Evolutionary conservation across 1,284 basidiomycete genomes (phyloP).

Genomic region (Ustilago lituana): DNA sequence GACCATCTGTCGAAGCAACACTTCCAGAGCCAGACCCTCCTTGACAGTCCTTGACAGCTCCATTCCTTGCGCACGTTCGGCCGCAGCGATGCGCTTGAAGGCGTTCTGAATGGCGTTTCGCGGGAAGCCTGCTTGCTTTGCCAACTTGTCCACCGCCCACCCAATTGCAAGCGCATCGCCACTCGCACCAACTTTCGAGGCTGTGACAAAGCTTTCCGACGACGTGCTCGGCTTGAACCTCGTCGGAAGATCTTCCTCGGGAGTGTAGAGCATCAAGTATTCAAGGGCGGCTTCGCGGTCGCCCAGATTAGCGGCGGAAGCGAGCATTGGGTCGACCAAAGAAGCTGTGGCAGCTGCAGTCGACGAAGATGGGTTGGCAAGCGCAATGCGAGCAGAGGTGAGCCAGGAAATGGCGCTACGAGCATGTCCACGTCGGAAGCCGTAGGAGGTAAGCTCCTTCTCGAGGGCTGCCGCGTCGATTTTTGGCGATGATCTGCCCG

Average conservation of each 20-base stretch:
- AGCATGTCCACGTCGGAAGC: conserved; percentile 62
- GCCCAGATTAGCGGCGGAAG: conserved; percentile 54
- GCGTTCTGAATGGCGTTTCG: conserved; percentile 75
- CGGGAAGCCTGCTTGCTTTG: conserved; percentile 86
- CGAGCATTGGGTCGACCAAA: conserved; percentile 48
- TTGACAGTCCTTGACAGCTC: conserved; percentile 19
- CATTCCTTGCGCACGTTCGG: conserved; percentile 6
- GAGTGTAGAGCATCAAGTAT: conserved; percentile 78
- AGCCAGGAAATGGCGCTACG: conserved; percentile 59
- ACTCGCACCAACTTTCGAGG: conserved; percentile 71
- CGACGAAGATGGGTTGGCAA: conserved; percentile 20
- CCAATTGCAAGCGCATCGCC: conserved; percentile 74
- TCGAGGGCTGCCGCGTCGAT: conserved; percentile 46
- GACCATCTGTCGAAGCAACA: conserved; percentile 39
- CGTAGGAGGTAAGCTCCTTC: conserved; percentile 55
- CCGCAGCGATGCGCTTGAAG: conserved; percentile 58
- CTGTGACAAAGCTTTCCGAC: conserved; percentile 75
- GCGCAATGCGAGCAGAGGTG: conserved; percentile 41
- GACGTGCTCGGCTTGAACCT: conserved; percentile 71
- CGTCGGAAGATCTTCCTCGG: conserved; percentile 79
- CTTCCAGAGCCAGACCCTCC: conserved; percentile 51
- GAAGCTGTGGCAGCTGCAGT: conserved; percentile 11
- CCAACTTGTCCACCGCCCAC: conserved; percentile 84
- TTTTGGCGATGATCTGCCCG: conserved; percentile 5
- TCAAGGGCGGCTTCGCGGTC: conserved; percentile 76